Conservation (phyloP, 306 rosid species). For the Crataegus laevigata region DNA sequence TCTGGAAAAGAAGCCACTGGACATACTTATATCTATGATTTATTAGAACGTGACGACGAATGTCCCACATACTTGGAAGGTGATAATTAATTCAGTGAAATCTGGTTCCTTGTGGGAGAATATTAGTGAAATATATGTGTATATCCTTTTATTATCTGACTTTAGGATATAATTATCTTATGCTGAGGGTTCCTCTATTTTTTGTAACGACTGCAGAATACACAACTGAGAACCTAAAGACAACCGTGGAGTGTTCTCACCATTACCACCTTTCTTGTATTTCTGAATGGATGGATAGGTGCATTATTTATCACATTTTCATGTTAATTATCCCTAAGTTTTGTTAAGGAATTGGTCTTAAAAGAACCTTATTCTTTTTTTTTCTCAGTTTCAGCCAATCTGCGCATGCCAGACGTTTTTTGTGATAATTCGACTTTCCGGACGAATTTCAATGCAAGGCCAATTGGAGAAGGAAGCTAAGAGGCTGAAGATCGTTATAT, state of each 20-base stretch:
- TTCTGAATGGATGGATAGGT: constrained; percentile 26
- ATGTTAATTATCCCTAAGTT: too few species aligned
- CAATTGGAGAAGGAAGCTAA: too few species aligned
- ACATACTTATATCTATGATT: background rate
- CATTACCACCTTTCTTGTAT: constrained; percentile 41
- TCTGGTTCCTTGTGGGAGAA: background rate
- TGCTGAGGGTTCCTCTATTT: background rate
- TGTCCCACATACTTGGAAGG: constrained; percentile 37
- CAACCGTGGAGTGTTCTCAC: constrained; percentile 22
- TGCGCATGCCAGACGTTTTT: too few species aligned
- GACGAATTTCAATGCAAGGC: too few species aligned
- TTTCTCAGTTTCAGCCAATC: too few species aligned
- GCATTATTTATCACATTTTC: too few species aligned
- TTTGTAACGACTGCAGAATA: constrained; percentile 28
- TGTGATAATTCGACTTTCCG: too few species aligned
- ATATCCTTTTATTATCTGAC: background rate
- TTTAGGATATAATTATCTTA: background rate
- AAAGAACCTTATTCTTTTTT: too few species aligned
- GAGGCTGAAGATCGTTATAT: too few species aligned
- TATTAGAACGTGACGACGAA: constrained; percentile 9
- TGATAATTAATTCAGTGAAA: background rate
- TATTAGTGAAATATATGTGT: background rate
- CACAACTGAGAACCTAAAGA: constrained; percentile 31
- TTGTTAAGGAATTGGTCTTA: too few species aligned
- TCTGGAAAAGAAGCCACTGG: background rate